Conservation (phyloP, 2,329 filamentous ascomycete species). For the Fusarium nurragi region DNA sequence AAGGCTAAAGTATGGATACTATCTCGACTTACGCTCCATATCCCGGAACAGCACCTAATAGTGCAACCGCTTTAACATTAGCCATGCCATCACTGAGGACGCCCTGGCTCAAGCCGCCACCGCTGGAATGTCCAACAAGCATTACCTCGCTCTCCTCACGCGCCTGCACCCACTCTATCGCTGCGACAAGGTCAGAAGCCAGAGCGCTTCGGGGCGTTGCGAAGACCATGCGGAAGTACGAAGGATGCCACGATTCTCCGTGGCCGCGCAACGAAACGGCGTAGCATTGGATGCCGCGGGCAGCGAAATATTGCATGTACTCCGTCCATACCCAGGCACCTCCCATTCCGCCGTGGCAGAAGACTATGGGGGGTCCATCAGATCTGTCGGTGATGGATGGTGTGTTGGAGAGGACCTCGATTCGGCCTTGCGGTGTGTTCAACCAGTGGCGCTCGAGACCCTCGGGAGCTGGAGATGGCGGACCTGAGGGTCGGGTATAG, state of each 20-base stretch:
- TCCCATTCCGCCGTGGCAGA: slow-evolving; percentile 65
- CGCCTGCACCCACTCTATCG: slow-evolving; percentile 51
- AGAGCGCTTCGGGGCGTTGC: slow-evolving; percentile 54
- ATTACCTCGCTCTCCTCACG: slow-evolving; percentile 48
- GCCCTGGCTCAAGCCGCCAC: slow-evolving; percentile 61
- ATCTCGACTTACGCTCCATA: slow-evolving; percentile 47
- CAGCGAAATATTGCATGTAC: slow-evolving; percentile 60
- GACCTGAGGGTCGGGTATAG: slow-evolving; percentile 39
- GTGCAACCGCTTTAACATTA: slow-evolving; percentile 55
- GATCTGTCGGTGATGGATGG: slow-evolving; percentile 36
- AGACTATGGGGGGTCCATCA: slow-evolving; percentile 54
- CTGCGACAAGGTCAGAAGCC: slow-evolving; percentile 56
- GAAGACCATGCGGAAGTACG: slow-evolving; percentile 60
- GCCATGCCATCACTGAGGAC: slow-evolving; percentile 54
- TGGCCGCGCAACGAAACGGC: slow-evolving; percentile 63
- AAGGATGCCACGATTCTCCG: slow-evolving; percentile 61
- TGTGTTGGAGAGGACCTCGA: slow-evolving; percentile 60
- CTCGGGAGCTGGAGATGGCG: slow-evolving; percentile 43
- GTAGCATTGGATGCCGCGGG: slow-evolving; percentile 58
- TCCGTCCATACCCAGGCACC: slow-evolving; percentile 62
- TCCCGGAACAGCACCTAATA: slow-evolving; percentile 59
- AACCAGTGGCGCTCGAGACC: slow-evolving; percentile 57
- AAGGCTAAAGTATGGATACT: background rate
- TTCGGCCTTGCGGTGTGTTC: slow-evolving; percentile 53
- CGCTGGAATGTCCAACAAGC: slow-evolving; percentile 62